phyloP scores from a whole-genome alignment of 2,329 filamentous ascomycete species.

The Talaromyces marneffei region DNA sequence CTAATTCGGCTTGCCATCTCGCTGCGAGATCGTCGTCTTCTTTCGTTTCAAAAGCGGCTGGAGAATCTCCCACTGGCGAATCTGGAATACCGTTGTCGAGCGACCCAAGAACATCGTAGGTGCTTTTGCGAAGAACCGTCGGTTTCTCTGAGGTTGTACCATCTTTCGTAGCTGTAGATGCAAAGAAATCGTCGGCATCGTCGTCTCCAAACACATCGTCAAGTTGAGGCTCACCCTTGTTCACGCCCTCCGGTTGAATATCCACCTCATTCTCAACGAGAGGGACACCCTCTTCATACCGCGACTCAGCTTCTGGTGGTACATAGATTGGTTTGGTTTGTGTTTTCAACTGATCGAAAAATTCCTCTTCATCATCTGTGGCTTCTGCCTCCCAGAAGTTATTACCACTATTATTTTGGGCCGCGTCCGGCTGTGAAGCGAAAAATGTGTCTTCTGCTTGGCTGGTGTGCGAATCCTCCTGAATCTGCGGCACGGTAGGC shows the following conservation, averaged over 20 bases:
- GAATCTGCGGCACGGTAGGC: neutral
- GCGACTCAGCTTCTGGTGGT: conserved; percentile 46
- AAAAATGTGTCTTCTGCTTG: neutral
- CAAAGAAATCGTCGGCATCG: conserved; percentile 37
- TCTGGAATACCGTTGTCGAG: conserved; percentile 34
- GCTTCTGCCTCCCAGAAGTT: conserved; percentile 44
- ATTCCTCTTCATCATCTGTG: conserved; percentile 51
- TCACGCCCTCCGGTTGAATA: conserved; percentile 21
- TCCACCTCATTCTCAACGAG: conserved; percentile 44
- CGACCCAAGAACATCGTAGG: conserved; percentile 58
- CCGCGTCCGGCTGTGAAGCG: conserved; percentile 14
- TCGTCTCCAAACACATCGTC: conserved; percentile 35
- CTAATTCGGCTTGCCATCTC: conserved; percentile 78
- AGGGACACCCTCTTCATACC: conserved; percentile 66
- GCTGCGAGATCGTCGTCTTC: conserved; percentile 66
- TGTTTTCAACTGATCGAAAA: conserved; percentile 52
- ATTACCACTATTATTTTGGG: conserved; percentile 17
- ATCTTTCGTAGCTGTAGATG: conserved; percentile 19
- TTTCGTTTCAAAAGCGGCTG: conserved; percentile 21
- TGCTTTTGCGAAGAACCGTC: conserved; percentile 61
- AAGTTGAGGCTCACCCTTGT: conserved; percentile 22
- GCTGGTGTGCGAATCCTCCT: neutral
- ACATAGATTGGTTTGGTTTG: conserved; percentile 36
- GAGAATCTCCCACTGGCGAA: conserved; percentile 24
- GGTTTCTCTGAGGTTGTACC: conserved; percentile 14